These are phyloP conservation scores for Chytriomyces sp. DNA, from an alignment of 192 early-diverging fungal genomes.

Conservation along the genomic window DNA sequence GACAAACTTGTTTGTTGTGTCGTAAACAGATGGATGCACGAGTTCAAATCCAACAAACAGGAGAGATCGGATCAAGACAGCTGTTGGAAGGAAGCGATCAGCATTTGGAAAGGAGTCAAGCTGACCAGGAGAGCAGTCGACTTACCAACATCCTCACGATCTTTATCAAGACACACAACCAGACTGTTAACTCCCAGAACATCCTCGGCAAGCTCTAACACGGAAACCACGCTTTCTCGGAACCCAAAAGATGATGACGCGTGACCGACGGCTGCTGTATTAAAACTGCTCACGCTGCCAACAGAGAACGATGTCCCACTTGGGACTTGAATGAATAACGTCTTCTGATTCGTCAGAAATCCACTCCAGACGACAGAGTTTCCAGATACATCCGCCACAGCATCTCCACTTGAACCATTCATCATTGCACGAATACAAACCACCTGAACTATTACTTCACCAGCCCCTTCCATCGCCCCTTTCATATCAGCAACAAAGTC, in stretches of 20 bases:
- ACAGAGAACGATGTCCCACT: neutral
- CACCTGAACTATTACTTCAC: conserved; percentile 19
- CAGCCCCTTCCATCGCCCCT: neutral
- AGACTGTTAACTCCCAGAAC: conserved; percentile 28
- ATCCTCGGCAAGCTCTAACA: conserved; percentile 43
- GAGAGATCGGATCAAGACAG: conserved; percentile 33
- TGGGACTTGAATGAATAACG: conserved; percentile 38
- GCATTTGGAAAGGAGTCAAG: neutral
- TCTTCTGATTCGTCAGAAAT: conserved; percentile 34
- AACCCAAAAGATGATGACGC: conserved; percentile 29
- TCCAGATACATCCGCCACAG: neutral
- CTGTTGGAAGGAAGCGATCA: conserved; percentile 1
- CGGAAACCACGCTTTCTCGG: conserved; percentile 39
- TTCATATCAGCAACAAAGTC: conserved; percentile 7
- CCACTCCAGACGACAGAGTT: conserved; percentile 20
- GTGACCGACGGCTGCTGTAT: neutral
- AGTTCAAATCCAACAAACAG: conserved; percentile 45
- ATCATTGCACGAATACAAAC: conserved; percentile 13
- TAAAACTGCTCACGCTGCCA: neutral
- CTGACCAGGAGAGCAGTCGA: neutral
- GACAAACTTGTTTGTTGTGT: conserved; percentile 26
- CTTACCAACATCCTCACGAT: conserved; percentile 31
- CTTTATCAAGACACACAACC: conserved; percentile 39
- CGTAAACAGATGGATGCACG: conserved; percentile 40
- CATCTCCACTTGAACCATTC: neutral